Base-by-base conservation (phyloP, 2,329 filamentous ascomycete genomes). In the Neonectria punicea region DNA sequence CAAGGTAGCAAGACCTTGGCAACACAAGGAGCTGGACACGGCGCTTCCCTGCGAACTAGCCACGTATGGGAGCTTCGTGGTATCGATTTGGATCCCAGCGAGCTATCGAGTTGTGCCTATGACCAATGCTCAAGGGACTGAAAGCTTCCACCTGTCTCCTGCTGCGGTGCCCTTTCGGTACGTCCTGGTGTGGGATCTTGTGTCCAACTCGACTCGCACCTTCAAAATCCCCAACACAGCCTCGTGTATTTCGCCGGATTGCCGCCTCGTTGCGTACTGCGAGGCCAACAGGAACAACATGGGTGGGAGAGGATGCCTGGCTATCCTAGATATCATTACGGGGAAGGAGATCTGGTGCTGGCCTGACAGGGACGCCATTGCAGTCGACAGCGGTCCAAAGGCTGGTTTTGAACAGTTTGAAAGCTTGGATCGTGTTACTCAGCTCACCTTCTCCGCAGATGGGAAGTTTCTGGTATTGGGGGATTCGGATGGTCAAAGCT, bases 61-160 rank as follows among this genome's bases (percentile, higher is more conserved):
- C 3, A 78, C 79, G 0, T 80, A 81, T 62, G 80, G 79, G 18
- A 79, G 76, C 60, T 72, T 78, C 0, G 77, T 78, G 6, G 77
- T 81, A 1, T 82, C 80, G 8, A 78, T 82, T 28, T 82, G 80
- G 80, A 79, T 81, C 50, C 79, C 79, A 0, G 79, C 80, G 5
- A 75, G 69, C 32, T 80, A 79, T 66, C 76, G 75, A 14, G 76
- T 77, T 11, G 71, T 80, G 8, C 73, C 75, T 1, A 71, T 73
- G 9, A 67, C 75, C 4, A 70, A 71, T 3, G 53, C 71, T 2
- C 71, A 71, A 2, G 75, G 75, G 2, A 36, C 34, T 16, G 6
- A 39, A 39, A 39, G 36, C 14, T 39, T 39, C 14, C 80, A 80
- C 54, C 74, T 82, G 1, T 70, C 70, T 1, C 77, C 77, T 1